Evolutionary conservation across 2,329 filamentous ascomycete genomes (phyloP).

Genomic region (Cytospora chrysosperma): DNA sequence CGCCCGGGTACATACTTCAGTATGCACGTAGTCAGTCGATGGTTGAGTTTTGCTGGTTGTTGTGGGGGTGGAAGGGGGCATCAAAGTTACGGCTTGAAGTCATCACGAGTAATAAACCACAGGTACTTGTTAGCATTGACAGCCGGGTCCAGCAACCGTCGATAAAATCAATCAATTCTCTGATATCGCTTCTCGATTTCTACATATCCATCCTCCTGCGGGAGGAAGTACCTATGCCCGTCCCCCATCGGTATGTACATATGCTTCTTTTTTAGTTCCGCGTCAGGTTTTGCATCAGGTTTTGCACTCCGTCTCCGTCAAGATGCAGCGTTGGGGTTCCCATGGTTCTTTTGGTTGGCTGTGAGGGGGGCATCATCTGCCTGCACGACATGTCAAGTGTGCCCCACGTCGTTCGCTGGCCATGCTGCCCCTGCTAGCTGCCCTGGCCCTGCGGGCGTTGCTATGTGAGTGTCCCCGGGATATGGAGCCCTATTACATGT

Average conservation of each 20-base stretch:
- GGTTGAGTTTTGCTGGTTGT: background rate
- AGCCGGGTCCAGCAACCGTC: background rate
- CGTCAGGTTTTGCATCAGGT: background rate
- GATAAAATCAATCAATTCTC: conserved; percentile 13
- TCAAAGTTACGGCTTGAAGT: background rate
- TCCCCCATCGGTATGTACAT: background rate
- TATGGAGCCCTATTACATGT: background rate
- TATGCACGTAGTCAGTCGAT: background rate
- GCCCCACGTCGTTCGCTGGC: conserved; percentile 3
- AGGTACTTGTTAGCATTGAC: background rate
- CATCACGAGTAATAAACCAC: background rate
- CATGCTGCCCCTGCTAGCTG: no score
- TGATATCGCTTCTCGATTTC: background rate
- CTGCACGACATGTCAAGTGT: conserved; percentile 15
- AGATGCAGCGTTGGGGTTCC: background rate
- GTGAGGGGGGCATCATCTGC: background rate
- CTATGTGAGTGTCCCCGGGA: background rate
- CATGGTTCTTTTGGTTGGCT: background rate
- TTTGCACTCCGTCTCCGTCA: background rate
- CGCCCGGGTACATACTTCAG: background rate
- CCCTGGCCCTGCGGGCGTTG: no score
- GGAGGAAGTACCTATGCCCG: background rate
- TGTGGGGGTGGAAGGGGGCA: background rate
- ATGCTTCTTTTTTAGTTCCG: background rate
- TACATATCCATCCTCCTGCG: background rate